Conservation (phyloP, 139 green algal species). For the Desmodesmus armatus region DNA sequence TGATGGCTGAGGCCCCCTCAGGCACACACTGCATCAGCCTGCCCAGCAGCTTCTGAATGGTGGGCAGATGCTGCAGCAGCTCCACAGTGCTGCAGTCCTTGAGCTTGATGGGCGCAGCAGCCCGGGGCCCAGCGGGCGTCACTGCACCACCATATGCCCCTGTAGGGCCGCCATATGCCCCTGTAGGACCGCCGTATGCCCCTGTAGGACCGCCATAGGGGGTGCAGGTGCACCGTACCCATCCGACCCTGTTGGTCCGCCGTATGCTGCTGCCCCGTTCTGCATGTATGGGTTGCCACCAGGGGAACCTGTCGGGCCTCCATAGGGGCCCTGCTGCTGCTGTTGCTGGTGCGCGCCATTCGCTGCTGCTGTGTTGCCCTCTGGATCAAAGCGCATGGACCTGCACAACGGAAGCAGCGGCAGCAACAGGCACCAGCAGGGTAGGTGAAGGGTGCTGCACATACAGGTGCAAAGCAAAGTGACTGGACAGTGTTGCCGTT, state of each 20-base stretch:
- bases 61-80: conserved; percentile 86
- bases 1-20: conserved; percentile 65
- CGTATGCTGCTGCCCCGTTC: conserved; percentile 12
- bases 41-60: conserved; percentile 82
- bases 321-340: conserved; percentile 11
- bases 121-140: background rate
- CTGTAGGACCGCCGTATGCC: conserved; percentile 11
- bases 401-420: no score
- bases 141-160: background rate
- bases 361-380: conserved; percentile 43
- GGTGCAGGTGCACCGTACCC: background rate
- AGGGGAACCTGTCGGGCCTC: background rate
- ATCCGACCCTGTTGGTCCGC: conserved; percentile 17
- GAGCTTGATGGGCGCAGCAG: conserved; percentile 48
- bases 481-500: no score
- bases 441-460: background rate
- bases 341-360: conserved; percentile 21
- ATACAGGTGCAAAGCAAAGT: no score
- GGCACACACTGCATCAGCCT: conserved; percentile 89
- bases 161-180: conserved; percentile 6
- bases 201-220: conserved; percentile 30
- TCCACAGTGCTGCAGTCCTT: conserved; percentile 61
- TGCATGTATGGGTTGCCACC: no score
- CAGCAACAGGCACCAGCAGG: background rate
- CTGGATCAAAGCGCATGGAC: conserved; percentile 64